A percentile compares a stretch with the other conserved stretches of the same genome.
Evolutionary conservation across 1,284 basidiomycete genomes (phyloP).

Genomic region (Tylopilus orsonianus): DNA sequence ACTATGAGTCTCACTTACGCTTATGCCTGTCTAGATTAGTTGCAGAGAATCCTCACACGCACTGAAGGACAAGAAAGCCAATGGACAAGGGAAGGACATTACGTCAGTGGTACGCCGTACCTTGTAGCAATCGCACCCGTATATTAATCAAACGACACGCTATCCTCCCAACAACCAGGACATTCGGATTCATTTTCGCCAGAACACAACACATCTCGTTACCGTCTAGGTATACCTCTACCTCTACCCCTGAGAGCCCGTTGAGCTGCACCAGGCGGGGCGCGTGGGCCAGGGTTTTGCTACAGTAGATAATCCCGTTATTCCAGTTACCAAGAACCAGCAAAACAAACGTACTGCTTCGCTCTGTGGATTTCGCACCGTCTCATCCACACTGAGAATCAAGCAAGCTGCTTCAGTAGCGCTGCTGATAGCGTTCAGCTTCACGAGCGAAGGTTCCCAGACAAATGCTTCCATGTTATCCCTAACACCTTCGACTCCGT

Average conservation of each 20-base stretch:
- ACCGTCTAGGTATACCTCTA: constrained; percentile 72
- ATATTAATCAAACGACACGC: constrained; percentile 19
- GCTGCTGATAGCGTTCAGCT: constrained; percentile 92
- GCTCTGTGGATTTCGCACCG: constrained; percentile 89
- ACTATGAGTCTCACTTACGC: no score
- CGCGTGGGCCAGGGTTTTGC: constrained; percentile 77
- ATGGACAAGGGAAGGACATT: no score
- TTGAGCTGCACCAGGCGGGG: constrained; percentile 82
- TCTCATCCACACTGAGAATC: constrained; percentile 94
- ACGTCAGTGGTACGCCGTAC: no score
- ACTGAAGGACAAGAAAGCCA: no score
- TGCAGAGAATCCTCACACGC: no score
- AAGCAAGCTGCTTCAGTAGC: constrained; percentile 96
- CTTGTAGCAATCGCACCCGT: constrained; percentile 5
- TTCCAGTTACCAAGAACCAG: constrained; percentile 4
- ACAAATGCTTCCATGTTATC: constrained; percentile 98
- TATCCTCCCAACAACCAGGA: constrained; percentile 8
- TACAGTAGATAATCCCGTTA: constrained; percentile 29
- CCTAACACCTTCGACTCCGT: constrained; percentile 83
- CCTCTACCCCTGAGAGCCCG: constrained; percentile 83
- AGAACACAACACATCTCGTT: constrained; percentile 21
- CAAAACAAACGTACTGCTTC: constrained; percentile 67
- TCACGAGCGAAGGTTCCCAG: constrained; percentile 97
- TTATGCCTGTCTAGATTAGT: no score
- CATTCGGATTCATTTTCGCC: constrained; percentile 4